Base-by-base conservation (phyloP, 1,139 yeast species). In the Meyerozyma carpophila region DNA sequence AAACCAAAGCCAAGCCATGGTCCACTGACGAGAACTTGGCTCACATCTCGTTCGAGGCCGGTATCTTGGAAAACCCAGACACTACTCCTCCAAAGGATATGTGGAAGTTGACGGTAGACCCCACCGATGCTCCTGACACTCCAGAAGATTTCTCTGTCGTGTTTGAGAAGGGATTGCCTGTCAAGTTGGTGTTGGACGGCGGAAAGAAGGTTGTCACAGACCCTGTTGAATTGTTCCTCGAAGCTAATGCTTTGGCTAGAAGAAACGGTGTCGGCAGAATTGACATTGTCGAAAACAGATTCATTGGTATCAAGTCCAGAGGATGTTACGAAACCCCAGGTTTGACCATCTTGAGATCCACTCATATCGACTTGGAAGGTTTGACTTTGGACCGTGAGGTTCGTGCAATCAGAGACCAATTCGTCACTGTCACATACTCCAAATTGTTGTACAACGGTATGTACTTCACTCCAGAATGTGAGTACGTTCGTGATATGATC, bases 291-390 rank as follows among this genome's bases (percentile, higher is more conserved):
- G 98, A 93, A 75, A 90, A 93, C 79, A 88, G 98, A 77, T 93
- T 93, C 69, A 93, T 93, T 62, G 98, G 98, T 68, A 87, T 93
- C 70, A 93, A 93, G 73, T 91, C 98, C 53, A 88, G 98, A 78
- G 98, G 98, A 47, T 93, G 98, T 77, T 93, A 93, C 74, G 98
- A 93, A 74, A 95, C 98, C 53, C 98, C 98, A 56, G 98, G 98
- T 66, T 82, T 93, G 62, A 91, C 98, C 52, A 69, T 93, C 53
- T 83, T 93, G 71, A 88, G 98, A 81, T 70, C 81, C 44, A 87
- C 98, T 43, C 98, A 93, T 71, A 81, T 93, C 65, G 98, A 93
- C 66, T 76, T 93, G 60, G 98, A 93, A 76, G 98, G 98, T 60
- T 82, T 93, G 61, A 93, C 95, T 39, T 75, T 93, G 61, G 98